phyloP scores from a whole-genome alignment of 148 eudicot genomes.

The Rhododendron ferrugineum region DNA sequence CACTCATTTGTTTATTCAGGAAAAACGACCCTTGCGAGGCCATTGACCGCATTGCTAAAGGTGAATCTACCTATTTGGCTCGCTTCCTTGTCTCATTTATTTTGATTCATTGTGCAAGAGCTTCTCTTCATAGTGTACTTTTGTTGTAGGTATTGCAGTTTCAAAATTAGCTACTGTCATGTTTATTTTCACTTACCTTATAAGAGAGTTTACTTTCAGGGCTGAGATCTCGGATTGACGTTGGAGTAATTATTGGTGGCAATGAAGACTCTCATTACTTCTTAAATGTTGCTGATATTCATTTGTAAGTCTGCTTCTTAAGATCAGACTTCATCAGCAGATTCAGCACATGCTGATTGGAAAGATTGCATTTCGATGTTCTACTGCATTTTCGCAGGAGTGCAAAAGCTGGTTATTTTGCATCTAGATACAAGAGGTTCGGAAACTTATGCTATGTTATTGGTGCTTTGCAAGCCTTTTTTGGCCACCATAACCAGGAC shows the following conservation, averaged over 20 bases:
- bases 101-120: background rate
- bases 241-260: slow-evolving; percentile 61
- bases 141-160: background rate
- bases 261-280: slow-evolving; percentile 71
- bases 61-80: slow-evolving; percentile 32
- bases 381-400: slow-evolving; percentile 50
- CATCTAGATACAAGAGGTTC: slow-evolving; percentile 82
- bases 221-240: slow-evolving; percentile 60
- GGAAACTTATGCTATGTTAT: slow-evolving; percentile 95
- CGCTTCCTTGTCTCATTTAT: background rate
- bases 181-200: slow-evolving; percentile 9
- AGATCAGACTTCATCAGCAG: background rate
- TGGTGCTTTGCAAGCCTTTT: slow-evolving; percentile 92
- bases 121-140: background rate
- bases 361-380: background rate
- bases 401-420: slow-evolving; percentile 96
- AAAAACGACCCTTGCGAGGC: slow-evolving; percentile 79
- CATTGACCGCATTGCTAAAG: slow-evolving; percentile 86
- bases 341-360: background rate
- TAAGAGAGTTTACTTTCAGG: slow-evolving; percentile 46
- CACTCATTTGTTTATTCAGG: slow-evolving; percentile 43
- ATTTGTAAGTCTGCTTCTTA: slow-evolving; percentile 58
- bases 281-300: slow-evolving; percentile 90
- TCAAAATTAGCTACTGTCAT: background rate
- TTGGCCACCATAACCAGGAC: slow-evolving; percentile 78